Evolutionary conservation across 2,329 filamentous ascomycete genomes (phyloP).

Genomic region (Clonostachys rhizophaga): DNA sequence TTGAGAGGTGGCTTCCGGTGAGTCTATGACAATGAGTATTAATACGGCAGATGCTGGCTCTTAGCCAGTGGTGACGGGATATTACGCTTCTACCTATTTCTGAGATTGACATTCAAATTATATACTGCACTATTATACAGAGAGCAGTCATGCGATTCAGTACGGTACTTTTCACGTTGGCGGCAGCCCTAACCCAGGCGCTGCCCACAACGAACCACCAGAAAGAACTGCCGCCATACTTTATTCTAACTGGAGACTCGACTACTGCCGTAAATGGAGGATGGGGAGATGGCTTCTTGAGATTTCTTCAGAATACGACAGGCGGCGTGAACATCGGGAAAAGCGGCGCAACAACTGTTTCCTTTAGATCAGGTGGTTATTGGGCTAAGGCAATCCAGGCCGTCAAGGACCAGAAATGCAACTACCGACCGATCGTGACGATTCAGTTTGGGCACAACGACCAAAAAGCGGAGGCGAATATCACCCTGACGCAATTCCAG

Average conservation of each 20-base stretch:
- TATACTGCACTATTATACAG: no score
- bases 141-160: no score
- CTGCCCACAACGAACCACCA: no score
- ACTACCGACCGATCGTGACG: no score
- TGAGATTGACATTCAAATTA: no score
- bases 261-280: slow-evolving; percentile 42
- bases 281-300: slow-evolving; percentile 57
- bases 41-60: no score
- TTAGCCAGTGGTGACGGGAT: no score
- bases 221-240: slow-evolving; percentile 7
- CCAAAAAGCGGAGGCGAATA: slow-evolving; percentile 41
- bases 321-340: slow-evolving; percentile 51
- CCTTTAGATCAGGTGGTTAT: slow-evolving; percentile 43
- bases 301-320: slow-evolving; percentile 39
- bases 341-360: slow-evolving; percentile 51
- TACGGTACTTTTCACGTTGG: no score
- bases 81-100: no score
- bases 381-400: slow-evolving; percentile 44
- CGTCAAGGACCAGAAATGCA: slow-evolving; percentile 18
- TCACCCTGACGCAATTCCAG: slow-evolving; percentile 41
- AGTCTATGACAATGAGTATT: no score
- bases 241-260: slow-evolving; percentile 44
- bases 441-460: slow-evolving; percentile 59
- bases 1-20: no score
- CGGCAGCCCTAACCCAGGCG: no score